Base-by-base conservation (phyloP, 2,329 filamentous ascomycete genomes). In the Annulohypoxylon truncatum region DNA sequence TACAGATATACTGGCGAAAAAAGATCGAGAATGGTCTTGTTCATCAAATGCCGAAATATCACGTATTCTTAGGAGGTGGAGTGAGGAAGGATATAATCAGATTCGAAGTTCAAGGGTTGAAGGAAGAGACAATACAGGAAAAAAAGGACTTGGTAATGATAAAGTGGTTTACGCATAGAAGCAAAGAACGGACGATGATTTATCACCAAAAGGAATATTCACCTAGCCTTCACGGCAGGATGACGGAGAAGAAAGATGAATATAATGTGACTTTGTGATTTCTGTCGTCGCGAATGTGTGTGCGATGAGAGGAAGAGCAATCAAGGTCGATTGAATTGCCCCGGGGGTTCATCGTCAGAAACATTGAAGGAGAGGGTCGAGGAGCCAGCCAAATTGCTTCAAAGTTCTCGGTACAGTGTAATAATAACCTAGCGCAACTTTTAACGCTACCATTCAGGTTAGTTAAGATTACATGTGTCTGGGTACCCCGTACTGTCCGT, bases 181-280 rank as follows among this genome's bases (percentile, higher is more conserved):
- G 58, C 50, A 69, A 66, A 55, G 66, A 61, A 56, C 28, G 63
- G 64, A 67, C 57, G 67, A 62, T 67, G 60, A 67, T 38, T 47
- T n/a, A 52, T 57, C 60, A 67, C 64, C 56, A 69, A 66, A 28
- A 53, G 24, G 51, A 62, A 48, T 33, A 52, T 38, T 38, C 35
- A 38, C 48, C 53, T 51, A n/a, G 57, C 31, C 53, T 58, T 15
- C 20, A 52, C 42, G 55, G 38, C 44, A 56, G 52, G 47, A 35
- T 56, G 13, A 42, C 24, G 48, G 38, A 59, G 60, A 59, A 51
- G 18, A 50, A 56, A 33, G 46, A 51, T 42, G 56, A 24, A 38
- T 46, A 58, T 42, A 48, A 52, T 31, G 58, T 63, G 52, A 61
- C 47, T 60, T 44, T 29, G 13, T 28, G 44, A 48, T 48, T 28